Evolutionary conservation across 306 rosid species (phyloP).

Genomic region (Cicer bijugum): DNA sequence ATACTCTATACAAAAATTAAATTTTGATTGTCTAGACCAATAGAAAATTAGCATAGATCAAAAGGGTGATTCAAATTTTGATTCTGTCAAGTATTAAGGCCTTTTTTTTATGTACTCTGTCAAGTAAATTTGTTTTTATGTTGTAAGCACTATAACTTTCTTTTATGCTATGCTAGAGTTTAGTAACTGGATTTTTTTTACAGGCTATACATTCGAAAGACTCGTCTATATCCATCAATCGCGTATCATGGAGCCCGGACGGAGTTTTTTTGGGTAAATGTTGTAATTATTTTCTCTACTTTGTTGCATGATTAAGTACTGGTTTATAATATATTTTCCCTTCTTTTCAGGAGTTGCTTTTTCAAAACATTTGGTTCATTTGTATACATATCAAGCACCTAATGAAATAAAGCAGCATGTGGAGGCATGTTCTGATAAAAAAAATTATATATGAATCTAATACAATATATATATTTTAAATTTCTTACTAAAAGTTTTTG

Average conservation of each 20-base stretch:
- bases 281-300: background rate
- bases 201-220: conserved; percentile 61
- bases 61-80: no score
- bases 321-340: conserved; percentile 19
- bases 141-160: conserved; percentile 16
- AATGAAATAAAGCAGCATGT: conserved; percentile 51
- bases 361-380: conserved; percentile 70
- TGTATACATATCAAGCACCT: conserved; percentile 60
- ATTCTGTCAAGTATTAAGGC: background rate
- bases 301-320: conserved; percentile 13
- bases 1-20: background rate
- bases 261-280: conserved; percentile 70
- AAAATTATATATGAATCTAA: conserved; percentile 7
- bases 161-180: conserved; percentile 3
- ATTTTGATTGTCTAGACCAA: conserved; percentile 8
- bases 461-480: background rate
- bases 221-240: conserved; percentile 56
- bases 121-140: conserved; percentile 21
- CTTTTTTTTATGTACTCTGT: no score
- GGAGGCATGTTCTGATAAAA: conserved; percentile 54
- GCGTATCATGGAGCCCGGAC: conserved; percentile 78
- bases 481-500: conserved; percentile 4
- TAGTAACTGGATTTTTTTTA: conserved; percentile 32
- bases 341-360: conserved; percentile 73
- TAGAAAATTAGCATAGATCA: background rate